Evolutionary conservation across 495 filamentous ascomycete species (phyloP).

Genomic region (Lepraria neglecta): DNA sequence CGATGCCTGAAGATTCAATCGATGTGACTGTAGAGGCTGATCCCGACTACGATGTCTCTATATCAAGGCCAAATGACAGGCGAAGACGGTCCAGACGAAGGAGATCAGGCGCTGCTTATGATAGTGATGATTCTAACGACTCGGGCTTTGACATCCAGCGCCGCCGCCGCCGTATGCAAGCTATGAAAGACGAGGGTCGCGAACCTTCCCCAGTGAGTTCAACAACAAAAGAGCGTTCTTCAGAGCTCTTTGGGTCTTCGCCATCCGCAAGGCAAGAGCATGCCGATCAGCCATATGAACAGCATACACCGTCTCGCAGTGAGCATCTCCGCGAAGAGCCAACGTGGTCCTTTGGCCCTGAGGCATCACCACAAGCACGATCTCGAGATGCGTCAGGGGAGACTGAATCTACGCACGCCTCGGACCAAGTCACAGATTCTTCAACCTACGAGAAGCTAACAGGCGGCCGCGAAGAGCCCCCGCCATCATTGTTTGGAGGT

Average conservation of each 20-base stretch:
- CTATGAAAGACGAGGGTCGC: slow-evolving; percentile 20
- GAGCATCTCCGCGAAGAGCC: slow-evolving; percentile 5
- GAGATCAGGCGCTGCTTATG: slow-evolving; percentile 13
- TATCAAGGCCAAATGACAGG: slow-evolving; percentile 4
- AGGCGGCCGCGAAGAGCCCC: slow-evolving; percentile 4
- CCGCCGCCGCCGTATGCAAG: slow-evolving; percentile 16
- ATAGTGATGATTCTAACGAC: slow-evolving; percentile 26
- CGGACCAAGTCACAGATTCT: not conserved
- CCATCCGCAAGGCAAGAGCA: slow-evolving; percentile 38
- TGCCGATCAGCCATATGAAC: slow-evolving; percentile 1
- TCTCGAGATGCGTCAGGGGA: slow-evolving; percentile 12
- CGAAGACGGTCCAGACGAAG: slow-evolving; percentile 16
- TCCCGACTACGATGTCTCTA: slow-evolving; percentile 4
- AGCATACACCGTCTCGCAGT: not conserved
- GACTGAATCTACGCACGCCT: not conserved
- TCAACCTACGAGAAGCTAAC: not conserved
- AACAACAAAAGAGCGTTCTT: slow-evolving; percentile 48
- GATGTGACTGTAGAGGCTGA: slow-evolving; percentile 7
- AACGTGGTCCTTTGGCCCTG: slow-evolving; percentile 18
- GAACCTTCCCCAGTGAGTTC: slow-evolving; percentile 43
- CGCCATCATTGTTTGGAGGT: slow-evolving; percentile 30
- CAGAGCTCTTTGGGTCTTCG: slow-evolving; percentile 49
- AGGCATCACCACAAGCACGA: slow-evolving; percentile 9
- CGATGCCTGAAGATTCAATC: not conserved
- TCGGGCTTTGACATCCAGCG: slow-evolving; percentile 25